Percentiles rank a stretch among this genome's conserved stretches.
phyloP scores from a whole-genome alignment of 2,329 filamentous ascomycete species.

The Phialophora chinensis region DNA sequence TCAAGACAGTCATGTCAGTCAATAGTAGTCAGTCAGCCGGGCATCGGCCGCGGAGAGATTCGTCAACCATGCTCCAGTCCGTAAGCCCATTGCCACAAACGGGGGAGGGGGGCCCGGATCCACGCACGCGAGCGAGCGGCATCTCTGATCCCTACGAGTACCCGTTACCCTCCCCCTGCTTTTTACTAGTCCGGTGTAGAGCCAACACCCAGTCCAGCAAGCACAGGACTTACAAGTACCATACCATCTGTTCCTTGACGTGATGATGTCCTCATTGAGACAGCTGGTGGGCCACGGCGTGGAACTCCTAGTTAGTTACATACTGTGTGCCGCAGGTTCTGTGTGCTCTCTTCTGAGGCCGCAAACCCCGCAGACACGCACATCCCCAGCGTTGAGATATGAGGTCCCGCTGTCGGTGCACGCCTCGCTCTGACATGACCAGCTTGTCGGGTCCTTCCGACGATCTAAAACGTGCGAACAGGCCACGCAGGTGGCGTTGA shows the following conservation, averaged over 20 bases:
- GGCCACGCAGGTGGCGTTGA: constrained; percentile 66
- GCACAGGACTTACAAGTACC: too few species aligned
- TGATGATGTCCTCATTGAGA: too few species aligned
- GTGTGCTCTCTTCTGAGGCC: constrained; percentile 49
- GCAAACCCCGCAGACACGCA: constrained; percentile 73
- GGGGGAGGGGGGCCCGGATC: neutral
- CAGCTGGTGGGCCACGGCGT: too few species aligned
- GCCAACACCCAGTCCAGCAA: too few species aligned
- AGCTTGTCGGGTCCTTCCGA: constrained; percentile 61
- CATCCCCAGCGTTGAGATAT: constrained; percentile 74
- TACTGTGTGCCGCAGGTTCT: too few species aligned
- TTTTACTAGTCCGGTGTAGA: neutral
- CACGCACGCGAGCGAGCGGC: neutral
- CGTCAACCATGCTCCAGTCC: neutral
- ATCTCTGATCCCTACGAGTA: too few species aligned
- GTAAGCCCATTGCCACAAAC: neutral
- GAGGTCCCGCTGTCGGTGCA: constrained; percentile 58
- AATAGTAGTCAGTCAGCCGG: neutral
- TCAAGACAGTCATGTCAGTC: neutral
- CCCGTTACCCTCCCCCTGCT: neutral
- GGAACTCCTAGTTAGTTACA: too few species aligned
- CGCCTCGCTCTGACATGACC: constrained; percentile 64
- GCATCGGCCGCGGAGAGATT: constrained; percentile 1
- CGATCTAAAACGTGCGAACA: constrained; percentile 73
- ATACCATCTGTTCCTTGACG: too few species aligned